A percentile compares a stretch with the other conserved stretches of the same genome.
These are phyloP conservation scores for Yarrowia divulgata DNA, from an alignment of 805 yeast species.

Conservation along the genomic window DNA sequence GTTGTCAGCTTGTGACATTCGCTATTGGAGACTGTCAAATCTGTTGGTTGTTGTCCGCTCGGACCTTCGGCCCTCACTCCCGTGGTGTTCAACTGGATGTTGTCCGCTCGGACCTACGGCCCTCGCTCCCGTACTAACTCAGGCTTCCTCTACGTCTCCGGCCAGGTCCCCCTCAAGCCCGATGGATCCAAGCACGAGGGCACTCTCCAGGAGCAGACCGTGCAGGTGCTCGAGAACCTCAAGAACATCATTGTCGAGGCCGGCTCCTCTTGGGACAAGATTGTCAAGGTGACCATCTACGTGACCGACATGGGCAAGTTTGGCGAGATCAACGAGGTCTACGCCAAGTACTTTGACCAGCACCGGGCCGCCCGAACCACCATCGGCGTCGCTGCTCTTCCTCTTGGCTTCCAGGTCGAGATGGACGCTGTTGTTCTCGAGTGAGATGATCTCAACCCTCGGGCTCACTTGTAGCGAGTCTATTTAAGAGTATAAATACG, in stretches of 20 bases:
- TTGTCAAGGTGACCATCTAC: constrained; percentile 88
- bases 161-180: constrained; percentile 91
- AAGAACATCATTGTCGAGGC: constrained; percentile 78
- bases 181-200: constrained; percentile 75
- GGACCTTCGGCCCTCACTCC: too few species aligned
- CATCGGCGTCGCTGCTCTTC: constrained; percentile 91
- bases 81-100: too few species aligned
- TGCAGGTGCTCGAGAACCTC: constrained; percentile 54
- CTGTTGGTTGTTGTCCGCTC: too few species aligned
- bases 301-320: constrained; percentile 90
- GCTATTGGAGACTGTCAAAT: too few species aligned
- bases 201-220: constrained; percentile 66
- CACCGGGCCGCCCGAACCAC: constrained; percentile 91
- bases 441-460: constrained; percentile 10
- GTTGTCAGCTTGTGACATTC: too few species aligned
- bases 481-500: too few species aligned
- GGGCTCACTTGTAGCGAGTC: not conserved
- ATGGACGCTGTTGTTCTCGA: constrained; percentile 92
- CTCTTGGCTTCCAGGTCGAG: constrained; percentile 86
- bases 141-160: constrained; percentile 89
- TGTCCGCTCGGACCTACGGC: constrained; percentile 2
- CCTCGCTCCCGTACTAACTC: constrained; percentile 8
- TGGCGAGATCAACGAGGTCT: constrained; percentile 83
- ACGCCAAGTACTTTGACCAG: constrained; percentile 56
- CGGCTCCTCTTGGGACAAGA: constrained; percentile 80